Evolutionary conservation across 1,284 basidiomycete species (phyloP), one percentile per base, ranked within the genome.

Genomic region (Trichosporon faecale): DNA sequence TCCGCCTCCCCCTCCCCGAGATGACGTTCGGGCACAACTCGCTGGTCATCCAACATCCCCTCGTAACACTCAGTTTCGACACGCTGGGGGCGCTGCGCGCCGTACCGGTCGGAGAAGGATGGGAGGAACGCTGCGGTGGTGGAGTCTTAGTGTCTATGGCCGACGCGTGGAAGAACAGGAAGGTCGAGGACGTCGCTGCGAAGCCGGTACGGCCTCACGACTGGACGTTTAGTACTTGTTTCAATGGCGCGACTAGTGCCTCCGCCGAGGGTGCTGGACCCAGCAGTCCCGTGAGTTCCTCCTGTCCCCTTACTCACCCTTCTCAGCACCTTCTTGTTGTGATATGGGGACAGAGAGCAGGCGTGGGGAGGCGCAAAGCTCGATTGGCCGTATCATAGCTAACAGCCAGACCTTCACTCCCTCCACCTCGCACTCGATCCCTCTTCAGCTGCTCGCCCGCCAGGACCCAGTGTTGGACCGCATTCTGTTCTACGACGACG

Each of bases 171-270:
- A 85, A 94, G 71, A 89, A 91, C 81, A 88, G 95, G 91, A 93
- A 68, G 66, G 85, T 77, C 27, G 57, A 61, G 57, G 57, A 61
- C 29, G 57, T 61, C 18, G 57, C 57, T 16, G 57, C 91, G 3
- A 88, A 90, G 46, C 85, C 88, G 0, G 90, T 92, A 2, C 95
- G 95, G 76, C 91, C 91, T 1, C 98, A 94, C 83, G 97, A 99
- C 80, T 99, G 97, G 97, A 99, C 97, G 5, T 99, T 97, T 81
- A 97, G 95, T 0, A 93, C 93, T 2, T 90, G 88, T 0, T 96
- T 98, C 79, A 78, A 89, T 27, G 37, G 18, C 8, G 6, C n/a
- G 1, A 61, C 6, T 78, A 78, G 89, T 25, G 35, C 14, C 2
- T 5, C 25, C 7, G 31, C 2, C 14, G 52, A 12, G 40, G 16